Conservation (phyloP, 2,329 filamentous ascomycete species). For the Hymenotorrendiella dingleyae region DNA sequence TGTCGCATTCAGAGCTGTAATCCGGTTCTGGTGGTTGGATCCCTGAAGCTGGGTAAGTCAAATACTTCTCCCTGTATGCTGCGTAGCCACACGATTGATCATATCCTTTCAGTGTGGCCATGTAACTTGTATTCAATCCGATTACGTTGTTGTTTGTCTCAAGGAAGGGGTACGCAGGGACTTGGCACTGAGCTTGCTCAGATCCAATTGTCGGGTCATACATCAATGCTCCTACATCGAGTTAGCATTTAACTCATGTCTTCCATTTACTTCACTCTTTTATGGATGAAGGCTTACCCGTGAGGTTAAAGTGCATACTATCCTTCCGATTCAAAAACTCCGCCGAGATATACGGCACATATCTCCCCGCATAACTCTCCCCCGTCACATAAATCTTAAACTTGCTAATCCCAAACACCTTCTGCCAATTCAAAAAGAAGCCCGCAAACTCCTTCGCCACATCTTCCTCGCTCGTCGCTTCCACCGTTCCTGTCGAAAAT, state of each 20-base stretch:
- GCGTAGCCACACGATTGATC: conserved; percentile 42
- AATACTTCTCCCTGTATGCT: conserved; percentile 40
- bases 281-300: conserved; percentile 37
- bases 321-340: conserved; percentile 44
- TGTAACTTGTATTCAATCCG: conserved; percentile 39
- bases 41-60: conserved; percentile 35
- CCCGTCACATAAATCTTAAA: conserved; percentile 49
- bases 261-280: background rate
- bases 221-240: conserved; percentile 14
- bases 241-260: conserved; percentile 1
- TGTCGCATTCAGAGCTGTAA: conserved; percentile 36
- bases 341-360: conserved; percentile 51
- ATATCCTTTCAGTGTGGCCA: conserved; percentile 34
- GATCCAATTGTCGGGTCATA: conserved; percentile 23
- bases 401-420: conserved; percentile 47
- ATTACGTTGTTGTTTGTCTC: conserved; percentile 38
- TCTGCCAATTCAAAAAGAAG: conserved; percentile 49
- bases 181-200: conserved; percentile 20
- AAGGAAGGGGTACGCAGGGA: conserved; percentile 36
- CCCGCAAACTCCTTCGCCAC: conserved; percentile 41
- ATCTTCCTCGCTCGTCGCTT: conserved; percentile 38
- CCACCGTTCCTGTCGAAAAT: conserved; percentile 19
- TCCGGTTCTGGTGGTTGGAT: conserved; percentile 30
- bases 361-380: conserved; percentile 47
- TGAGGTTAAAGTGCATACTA: conserved; percentile 44